phyloP scores from a whole-genome alignment of 1,139 yeast genomes.

The Blastobotrys indianensis region DNA sequence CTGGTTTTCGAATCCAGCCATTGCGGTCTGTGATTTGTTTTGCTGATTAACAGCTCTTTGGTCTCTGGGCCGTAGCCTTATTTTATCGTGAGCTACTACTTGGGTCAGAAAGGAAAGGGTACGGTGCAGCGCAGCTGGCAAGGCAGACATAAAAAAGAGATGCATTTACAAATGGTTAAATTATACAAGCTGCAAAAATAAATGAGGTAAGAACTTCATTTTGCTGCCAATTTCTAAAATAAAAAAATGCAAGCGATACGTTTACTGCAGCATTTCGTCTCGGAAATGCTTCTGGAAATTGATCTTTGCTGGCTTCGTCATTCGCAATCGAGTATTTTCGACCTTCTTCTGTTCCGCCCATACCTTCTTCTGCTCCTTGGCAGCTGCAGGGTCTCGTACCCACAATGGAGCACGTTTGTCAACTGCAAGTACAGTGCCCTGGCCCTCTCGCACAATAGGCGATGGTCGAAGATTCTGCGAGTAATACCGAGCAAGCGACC shows the following conservation, averaged over 20 bases:
- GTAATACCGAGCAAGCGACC: conserved; percentile 80
- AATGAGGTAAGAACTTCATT: neutral
- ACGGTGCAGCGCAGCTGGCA: too few species aligned
- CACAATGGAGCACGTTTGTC: conserved; percentile 65
- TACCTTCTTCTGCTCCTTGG: conserved; percentile 61
- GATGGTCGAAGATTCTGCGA: conserved; percentile 80
- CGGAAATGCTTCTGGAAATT: conserved; percentile 90
- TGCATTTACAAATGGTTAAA: too few species aligned
- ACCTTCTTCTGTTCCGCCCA: conserved; percentile 70
- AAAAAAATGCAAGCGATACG: neutral
- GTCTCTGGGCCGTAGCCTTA: too few species aligned
- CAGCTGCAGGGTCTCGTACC: conserved; percentile 38
- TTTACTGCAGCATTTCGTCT: conserved; percentile 78
- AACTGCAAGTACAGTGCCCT: conserved; percentile 90
- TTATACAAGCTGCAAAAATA: neutral
- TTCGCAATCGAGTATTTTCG: conserved; percentile 66
- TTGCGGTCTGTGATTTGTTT: too few species aligned
- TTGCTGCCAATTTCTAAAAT: neutral
- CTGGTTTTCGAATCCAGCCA: too few species aligned
- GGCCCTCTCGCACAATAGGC: conserved; percentile 71
- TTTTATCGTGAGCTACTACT: too few species aligned
- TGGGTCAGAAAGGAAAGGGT: too few species aligned
- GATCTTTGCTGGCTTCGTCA: conserved; percentile 57
- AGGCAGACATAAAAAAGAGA: too few species aligned
- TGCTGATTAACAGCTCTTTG: too few species aligned